These are phyloP conservation scores for Oenanthe javanica DNA, from an alignment of 140 eudicot species.

Conservation along the genomic window DNA sequence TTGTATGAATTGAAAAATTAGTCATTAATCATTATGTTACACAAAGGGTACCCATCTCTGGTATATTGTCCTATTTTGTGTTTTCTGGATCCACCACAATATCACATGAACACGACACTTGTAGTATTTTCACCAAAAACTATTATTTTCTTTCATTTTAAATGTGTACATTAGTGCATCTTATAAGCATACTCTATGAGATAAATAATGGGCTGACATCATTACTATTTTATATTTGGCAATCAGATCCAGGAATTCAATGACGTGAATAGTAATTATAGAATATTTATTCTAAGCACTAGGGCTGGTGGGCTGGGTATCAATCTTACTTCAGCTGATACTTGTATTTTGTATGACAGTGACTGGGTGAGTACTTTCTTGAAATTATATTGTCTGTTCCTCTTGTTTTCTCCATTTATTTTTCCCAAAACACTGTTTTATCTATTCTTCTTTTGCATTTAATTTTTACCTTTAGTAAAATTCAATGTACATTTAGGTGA, in stretches of 20 bases:
- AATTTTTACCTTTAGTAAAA: not conserved
- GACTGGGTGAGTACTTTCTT: conserved; percentile 62
- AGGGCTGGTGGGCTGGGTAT: conserved; percentile 98
- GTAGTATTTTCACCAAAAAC: not conserved
- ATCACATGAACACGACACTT: not conserved
- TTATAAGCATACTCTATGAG: not conserved
- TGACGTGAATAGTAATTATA: conserved; percentile 43
- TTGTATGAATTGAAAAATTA: not conserved
- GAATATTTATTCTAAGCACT: conserved; percentile 83
- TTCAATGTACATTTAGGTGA: not conserved
- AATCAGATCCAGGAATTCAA: conserved; percentile 88
- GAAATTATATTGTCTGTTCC: not conserved
- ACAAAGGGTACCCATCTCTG: not conserved
- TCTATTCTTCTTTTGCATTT: not conserved
- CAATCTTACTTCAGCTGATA: conserved; percentile 93
- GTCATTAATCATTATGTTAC: not conserved
- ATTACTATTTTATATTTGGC: not conserved
- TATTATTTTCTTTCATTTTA: not conserved
- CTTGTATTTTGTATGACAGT: conserved; percentile 89
- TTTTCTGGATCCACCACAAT: not conserved
- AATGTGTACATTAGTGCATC: not conserved
- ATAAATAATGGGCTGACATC: not conserved
- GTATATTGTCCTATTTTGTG: not conserved
- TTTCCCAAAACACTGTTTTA: not conserved
- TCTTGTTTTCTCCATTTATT: not conserved